Evolutionary conservation across 1,284 basidiomycete genomes (phyloP).

Genomic region (Ustilago cynodontis): DNA sequence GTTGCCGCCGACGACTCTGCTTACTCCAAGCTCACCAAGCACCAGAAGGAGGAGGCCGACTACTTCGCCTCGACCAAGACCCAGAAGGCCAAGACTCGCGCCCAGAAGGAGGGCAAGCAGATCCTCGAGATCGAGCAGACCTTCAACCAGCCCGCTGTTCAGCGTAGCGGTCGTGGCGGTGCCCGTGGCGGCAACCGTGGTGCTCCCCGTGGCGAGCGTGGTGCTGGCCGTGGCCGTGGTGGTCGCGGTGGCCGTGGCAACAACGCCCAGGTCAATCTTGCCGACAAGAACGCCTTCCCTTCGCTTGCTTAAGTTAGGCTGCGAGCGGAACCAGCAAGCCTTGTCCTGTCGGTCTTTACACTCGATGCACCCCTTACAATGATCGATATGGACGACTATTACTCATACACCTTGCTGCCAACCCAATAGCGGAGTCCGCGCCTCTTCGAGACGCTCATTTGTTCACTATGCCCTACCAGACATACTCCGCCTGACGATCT

Average conservation of each 20-base stretch:
- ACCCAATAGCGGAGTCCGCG: conserved; percentile 5
- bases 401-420: conserved; percentile 11
- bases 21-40: conserved; percentile 60
- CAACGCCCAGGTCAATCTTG: conserved; percentile 74
- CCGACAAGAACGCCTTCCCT: conserved; percentile 68
- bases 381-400: conserved; percentile 7
- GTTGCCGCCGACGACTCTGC: conserved; percentile 58
- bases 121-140: conserved; percentile 65
- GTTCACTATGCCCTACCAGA: background rate
- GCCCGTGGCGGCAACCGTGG: conserved; percentile 50
- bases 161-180: conserved; percentile 57
- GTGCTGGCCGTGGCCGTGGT: conserved; percentile 67
- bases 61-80: conserved; percentile 62
- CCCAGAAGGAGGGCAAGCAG: conserved; percentile 64
- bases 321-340: conserved; percentile 24
- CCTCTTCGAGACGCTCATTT: conserved; percentile 11
- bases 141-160: conserved; percentile 58
- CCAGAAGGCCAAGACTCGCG: conserved; percentile 50
- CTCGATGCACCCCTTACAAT: conserved; percentile 10
- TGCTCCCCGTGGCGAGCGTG: conserved; percentile 54
- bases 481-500: conserved; percentile 13
- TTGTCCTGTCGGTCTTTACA: conserved; percentile 10
- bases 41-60: conserved; percentile 60
- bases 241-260: conserved; percentile 74
- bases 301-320: conserved; percentile 58